Evolutionary conservation across 768 basidiomycete genomes (phyloP), one percentile per base, ranked within the genome.

Genomic region (Imleria badia): DNA sequence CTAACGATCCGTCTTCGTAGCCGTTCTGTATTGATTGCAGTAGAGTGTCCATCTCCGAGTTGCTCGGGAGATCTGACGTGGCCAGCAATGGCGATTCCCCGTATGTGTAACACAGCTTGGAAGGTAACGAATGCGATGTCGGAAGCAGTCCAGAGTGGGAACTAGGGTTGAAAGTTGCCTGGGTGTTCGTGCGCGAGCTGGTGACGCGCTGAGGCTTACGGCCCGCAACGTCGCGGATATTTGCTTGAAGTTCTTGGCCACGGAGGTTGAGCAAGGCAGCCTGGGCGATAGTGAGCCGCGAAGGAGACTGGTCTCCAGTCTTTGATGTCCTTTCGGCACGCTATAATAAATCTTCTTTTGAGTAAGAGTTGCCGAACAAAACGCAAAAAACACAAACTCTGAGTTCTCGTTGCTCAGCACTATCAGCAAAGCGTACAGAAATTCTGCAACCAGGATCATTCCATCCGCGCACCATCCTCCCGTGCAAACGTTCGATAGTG

Each of bases 351-450:
- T 30, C 36, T 50, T 45, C 17, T n/a, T 33, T 26, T 56, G n/a
- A 54, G 52, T n/a, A 39, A 55, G 29, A 44, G 22, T 31, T 26
- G 45, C 12, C 23, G 3, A 33, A 48, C 6, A 23, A 52, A 43
- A 38, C 3, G 19, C 19, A 19, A 23, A n/a, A 45, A 34, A 40
- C 29, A 78, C 85, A 34, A 52, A 89, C 89, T 63, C 89, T 75
- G 41, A 91, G 72, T 61, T 91, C 89, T 50, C 89, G 73, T 66
- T 91, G 89, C 63, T 91, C 89, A 12, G 78, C 74, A 10, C 85
- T 89, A 65, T 91, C 89, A 14, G 89, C 89, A 63, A 91, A 91
- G 35, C 89, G 76, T 17, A 91, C 89, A 6, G 86, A 87, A 52
- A 91, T 89, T 46, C 89, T 73, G 64, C 87, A 85, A 15, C 89